phyloP scores from a whole-genome alignment of 2,329 filamentous ascomycete genomes.

The Sphaceloma murrayae region DNA sequence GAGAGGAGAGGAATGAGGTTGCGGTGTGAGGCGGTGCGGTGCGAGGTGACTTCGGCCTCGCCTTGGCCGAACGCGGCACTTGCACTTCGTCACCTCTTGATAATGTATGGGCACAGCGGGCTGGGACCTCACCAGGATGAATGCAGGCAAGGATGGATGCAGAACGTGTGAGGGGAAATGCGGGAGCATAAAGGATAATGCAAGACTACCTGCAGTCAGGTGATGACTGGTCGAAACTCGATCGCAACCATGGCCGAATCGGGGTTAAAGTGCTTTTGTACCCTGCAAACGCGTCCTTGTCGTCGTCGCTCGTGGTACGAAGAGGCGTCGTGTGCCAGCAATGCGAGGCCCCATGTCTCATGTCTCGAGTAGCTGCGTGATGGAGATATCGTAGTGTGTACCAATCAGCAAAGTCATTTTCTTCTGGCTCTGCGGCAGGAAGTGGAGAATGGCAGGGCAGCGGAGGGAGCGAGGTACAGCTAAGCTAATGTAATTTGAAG shows the following conservation, averaged over 20 bases:
- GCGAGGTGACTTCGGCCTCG: not conserved
- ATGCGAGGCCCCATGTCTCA: not conserved
- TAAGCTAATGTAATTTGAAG: not conserved
- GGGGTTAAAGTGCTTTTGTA: constrained; percentile 13
- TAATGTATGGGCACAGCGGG: too few relatives aligned
- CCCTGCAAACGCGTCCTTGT: not conserved
- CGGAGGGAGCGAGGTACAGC: too few relatives aligned
- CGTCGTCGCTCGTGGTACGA: too few relatives aligned
- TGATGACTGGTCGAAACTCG: not conserved
- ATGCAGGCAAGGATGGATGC: not conserved
- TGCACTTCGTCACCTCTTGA: too few relatives aligned
- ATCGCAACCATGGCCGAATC: constrained; percentile 6
- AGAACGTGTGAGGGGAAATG: too few relatives aligned
- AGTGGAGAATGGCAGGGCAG: not conserved
- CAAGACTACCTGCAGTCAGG: not conserved
- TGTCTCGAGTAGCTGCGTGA: not conserved
- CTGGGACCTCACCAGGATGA: not conserved
- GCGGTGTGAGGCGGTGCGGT: constrained; percentile 6
- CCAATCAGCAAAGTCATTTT: not conserved
- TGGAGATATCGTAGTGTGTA: not conserved
- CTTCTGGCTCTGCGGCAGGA: not conserved
- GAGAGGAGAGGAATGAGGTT: not conserved
- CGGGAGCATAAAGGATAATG: not conserved
- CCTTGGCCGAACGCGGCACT: too few relatives aligned
- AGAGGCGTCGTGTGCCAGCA: constrained; percentile 5